phyloP scores from a whole-genome alignment of 139 green algal genomes.

The Desmodesmus armatus region DNA sequence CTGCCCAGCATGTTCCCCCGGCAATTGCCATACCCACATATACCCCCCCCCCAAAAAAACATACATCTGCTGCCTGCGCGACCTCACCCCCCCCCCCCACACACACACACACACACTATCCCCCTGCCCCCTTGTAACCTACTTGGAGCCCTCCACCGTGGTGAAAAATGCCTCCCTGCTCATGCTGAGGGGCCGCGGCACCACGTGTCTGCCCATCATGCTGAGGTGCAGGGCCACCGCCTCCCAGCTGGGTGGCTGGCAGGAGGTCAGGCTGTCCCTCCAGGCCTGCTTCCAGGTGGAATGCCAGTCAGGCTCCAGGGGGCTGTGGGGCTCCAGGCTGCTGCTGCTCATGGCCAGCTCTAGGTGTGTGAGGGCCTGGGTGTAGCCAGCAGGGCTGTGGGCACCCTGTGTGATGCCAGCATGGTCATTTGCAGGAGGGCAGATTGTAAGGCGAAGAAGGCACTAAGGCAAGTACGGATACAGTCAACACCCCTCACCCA shows the following conservation, averaged over 20 bases:
- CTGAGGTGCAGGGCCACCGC: slow-evolving; percentile 55
- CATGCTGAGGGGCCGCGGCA: slow-evolving; percentile 48
- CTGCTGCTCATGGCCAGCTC: neutral
- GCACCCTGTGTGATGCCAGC: neutral
- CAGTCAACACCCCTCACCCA: too few relatives aligned
- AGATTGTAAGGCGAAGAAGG: too few relatives aligned
- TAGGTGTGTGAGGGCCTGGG: neutral
- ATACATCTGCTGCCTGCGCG: too few relatives aligned
- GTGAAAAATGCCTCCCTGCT: slow-evolving; percentile 67
- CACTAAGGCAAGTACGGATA: too few relatives aligned
- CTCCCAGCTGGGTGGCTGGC: slow-evolving; percentile 42
- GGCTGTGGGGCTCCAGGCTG: neutral
- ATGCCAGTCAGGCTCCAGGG: neutral
- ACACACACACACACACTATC: too few relatives aligned
- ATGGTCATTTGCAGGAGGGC: neutral
- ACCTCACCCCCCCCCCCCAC: too few relatives aligned
- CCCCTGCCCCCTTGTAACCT: too few relatives aligned
- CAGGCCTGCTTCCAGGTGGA: slow-evolving; percentile 60
- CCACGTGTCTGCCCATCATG: slow-evolving; percentile 61
- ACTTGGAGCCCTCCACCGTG: slow-evolving; percentile 50
- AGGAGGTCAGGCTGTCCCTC: slow-evolving; percentile 49
- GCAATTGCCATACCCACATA: too few relatives aligned
- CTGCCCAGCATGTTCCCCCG: too few relatives aligned
- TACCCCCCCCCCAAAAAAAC: neutral
- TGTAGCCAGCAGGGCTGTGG: neutral